Percentiles rank a stretch among this genome's conserved stretches.
Conservation (phyloP, 179 eudicot genomes). For the Heliamphora pulchella region DNA sequence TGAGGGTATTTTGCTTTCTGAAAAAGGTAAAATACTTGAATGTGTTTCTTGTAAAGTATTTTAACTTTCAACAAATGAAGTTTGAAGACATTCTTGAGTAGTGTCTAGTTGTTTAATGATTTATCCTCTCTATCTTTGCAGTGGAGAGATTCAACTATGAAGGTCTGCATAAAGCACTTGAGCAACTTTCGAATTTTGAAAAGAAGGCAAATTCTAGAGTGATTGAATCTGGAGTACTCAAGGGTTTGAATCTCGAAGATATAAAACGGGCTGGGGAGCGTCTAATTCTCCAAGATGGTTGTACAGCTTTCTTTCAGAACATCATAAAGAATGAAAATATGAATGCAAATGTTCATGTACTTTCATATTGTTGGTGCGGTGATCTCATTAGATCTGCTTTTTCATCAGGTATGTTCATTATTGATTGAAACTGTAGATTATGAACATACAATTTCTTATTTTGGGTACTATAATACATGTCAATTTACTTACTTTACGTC, state of each 20-base stretch:
- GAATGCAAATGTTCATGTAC: conserved; percentile 64
- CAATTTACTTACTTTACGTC: conserved; percentile 10
- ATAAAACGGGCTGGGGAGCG: conserved; percentile 82
- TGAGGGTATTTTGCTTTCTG: conserved; percentile 42
- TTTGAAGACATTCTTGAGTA: neutral
- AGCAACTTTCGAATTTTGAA: conserved; percentile 77
- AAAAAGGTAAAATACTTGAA: conserved; percentile 40
- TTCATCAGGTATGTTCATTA: conserved; percentile 54
- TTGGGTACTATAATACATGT: neutral
- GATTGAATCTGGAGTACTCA: conserved; percentile 73
- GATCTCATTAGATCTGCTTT: conserved; percentile 83
- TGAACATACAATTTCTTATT: neutral
- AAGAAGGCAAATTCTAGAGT: conserved; percentile 74
- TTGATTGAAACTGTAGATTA: neutral
- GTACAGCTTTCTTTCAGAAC: conserved; percentile 56
- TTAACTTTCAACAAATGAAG: neutral
- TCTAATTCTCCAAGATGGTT: conserved; percentile 77
- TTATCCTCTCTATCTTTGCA: conserved; percentile 23
- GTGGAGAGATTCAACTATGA: conserved; percentile 51
- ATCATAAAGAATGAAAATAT: conserved; percentile 50
- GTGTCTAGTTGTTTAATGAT: neutral
- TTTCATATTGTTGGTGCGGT: conserved; percentile 94
- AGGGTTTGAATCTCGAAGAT: conserved; percentile 77
- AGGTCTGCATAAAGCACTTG: conserved; percentile 50
- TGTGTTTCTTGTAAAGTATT: conserved; percentile 1